Evolutionary conservation across 768 basidiomycete species (phyloP).

Genomic region (Boletus rubroflammeus): DNA sequence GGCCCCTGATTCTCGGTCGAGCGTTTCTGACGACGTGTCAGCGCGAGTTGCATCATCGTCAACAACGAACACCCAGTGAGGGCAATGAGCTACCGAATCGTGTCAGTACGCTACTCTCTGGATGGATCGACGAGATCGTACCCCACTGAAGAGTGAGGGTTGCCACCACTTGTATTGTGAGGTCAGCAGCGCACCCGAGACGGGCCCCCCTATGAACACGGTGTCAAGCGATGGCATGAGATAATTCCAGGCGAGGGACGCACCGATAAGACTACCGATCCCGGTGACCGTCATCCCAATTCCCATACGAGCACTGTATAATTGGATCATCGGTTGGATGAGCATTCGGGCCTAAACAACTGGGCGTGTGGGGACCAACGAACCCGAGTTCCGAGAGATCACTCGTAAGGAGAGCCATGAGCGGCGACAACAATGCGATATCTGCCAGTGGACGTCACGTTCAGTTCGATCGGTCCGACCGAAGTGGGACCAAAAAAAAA

Average conservation of each 20-base stretch:
- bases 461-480: background rate
- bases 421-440: conserved; percentile 38
- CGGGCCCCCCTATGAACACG: conserved; percentile 42
- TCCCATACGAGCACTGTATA: conserved; percentile 27
- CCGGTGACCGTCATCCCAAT: conserved; percentile 13
- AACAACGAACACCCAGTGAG: conserved; percentile 7
- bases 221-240: background rate
- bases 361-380: conserved; percentile 1
- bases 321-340: background rate
- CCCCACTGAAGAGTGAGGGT: conserved; percentile 49
- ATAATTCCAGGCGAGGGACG: conserved; percentile 4
- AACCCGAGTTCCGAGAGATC: conserved; percentile 51
- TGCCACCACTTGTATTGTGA: conserved; percentile 53
- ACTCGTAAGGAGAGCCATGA: conserved; percentile 42
- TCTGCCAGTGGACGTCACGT: conserved; percentile 19
- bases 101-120: background rate
- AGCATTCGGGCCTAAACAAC: background rate
- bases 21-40: background rate
- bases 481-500: background rate
- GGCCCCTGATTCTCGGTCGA: background rate
- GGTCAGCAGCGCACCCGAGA: conserved; percentile 53
- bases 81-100: conserved; percentile 4
- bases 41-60: conserved; percentile 5
- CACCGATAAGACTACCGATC: conserved; percentile 19
- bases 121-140: conserved; percentile 7